A percentile compares a stretch with the other conserved stretches of the same genome.
Evolutionary conservation across 805 yeast species (phyloP).

Genomic region (Kodamaea fukazawae): DNA sequence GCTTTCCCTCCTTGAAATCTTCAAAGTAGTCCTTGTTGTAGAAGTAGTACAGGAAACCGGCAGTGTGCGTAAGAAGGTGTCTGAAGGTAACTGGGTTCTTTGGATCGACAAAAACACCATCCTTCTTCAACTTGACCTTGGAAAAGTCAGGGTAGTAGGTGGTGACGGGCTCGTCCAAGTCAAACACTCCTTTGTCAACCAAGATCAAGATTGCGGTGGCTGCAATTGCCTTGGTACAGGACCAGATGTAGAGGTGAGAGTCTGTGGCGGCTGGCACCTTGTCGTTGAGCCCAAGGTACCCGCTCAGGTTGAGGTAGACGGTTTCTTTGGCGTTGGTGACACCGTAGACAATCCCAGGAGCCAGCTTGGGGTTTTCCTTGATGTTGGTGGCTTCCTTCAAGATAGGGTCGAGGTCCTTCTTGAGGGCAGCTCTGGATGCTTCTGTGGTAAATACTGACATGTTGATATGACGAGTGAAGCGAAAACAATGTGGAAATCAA

Average conservation of each 20-base stretch:
- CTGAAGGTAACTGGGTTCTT: constrained; percentile 22
- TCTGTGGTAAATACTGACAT: neutral
- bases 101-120: constrained; percentile 27
- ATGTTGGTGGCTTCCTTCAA: neutral
- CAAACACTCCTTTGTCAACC: constrained; percentile 28
- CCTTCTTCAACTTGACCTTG: constrained; percentile 18
- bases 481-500: too few relatives aligned
- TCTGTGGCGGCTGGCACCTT: constrained; percentile 16
- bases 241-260: constrained; percentile 20
- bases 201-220: constrained; percentile 34
- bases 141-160: constrained; percentile 31
- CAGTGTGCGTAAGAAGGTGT: constrained; percentile 28
- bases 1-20: constrained; percentile 1
- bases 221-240: constrained; percentile 36
- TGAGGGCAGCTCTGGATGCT: neutral
- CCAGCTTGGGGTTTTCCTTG: neutral
- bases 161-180: constrained; percentile 33
- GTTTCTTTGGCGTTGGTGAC: constrained; percentile 23
- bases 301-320: constrained; percentile 19
- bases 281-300: constrained; percentile 15
- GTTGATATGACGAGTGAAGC: too few relatives aligned
- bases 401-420: constrained; percentile 2
- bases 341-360: constrained; percentile 16
- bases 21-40: constrained; percentile 5
- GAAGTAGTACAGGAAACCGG: constrained; percentile 25